phyloP scores from a whole-genome alignment of 2,329 filamentous ascomycete species.

The Reticulascus tulasneorum region DNA sequence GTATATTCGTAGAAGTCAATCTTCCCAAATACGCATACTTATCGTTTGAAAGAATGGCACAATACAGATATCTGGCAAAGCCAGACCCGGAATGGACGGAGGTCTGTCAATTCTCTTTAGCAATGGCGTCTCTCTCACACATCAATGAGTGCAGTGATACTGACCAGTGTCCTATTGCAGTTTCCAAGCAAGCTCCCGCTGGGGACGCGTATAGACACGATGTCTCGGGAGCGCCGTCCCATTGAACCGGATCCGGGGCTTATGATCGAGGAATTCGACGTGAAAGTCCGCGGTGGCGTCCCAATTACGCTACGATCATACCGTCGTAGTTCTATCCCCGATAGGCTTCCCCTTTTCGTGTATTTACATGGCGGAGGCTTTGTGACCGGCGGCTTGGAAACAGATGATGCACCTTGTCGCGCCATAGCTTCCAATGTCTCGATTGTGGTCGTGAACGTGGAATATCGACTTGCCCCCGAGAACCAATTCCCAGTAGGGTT shows the following conservation, averaged over 20 bases:
- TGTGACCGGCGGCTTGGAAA: constrained; percentile 21
- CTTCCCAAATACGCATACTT: no score
- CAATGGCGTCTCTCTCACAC: no score
- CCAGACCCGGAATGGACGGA: no score
- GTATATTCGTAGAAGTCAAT: no score
- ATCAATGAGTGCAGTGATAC: no score
- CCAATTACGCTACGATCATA: constrained; percentile 18
- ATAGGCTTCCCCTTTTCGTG: constrained; percentile 16
- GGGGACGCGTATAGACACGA: constrained; percentile 10
- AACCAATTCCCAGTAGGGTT: constrained; percentile 41
- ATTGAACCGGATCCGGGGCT: constrained; percentile 18
- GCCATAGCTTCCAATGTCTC: no score
- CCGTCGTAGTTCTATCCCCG: constrained; percentile 6
- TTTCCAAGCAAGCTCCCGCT: constrained; percentile 21
- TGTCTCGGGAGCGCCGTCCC: constrained; percentile 16
- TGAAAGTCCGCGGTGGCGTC: constrained; percentile 15
- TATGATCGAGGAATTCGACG: constrained; percentile 18
- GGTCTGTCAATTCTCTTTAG: no score
- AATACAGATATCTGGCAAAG: no score
- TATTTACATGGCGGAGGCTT: constrained; percentile 24
- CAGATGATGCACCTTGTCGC: constrained; percentile 21
- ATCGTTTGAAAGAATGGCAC: no score
- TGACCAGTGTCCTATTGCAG: no score
- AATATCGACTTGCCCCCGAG: constrained; percentile 50
- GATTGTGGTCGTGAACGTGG: constrained; percentile 44